Evolutionary conservation across 1,139 yeast species (phyloP).

Genomic region (Kodamaea suecica): DNA sequence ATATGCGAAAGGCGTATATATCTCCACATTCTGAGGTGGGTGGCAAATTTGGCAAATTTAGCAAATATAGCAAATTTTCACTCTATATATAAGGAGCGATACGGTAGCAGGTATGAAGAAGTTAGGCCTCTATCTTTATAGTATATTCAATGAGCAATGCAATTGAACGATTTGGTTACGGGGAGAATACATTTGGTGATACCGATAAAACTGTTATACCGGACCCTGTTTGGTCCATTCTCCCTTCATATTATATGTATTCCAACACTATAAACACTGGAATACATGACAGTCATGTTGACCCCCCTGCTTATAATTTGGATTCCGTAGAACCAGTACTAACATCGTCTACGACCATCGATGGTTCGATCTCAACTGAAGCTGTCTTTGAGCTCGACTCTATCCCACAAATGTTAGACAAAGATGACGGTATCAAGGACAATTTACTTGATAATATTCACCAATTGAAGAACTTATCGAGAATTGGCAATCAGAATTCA

Average conservation of each 20-base stretch:
- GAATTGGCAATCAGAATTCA: background rate
- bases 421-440: background rate
- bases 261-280: conserved; percentile 12
- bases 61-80: no score
- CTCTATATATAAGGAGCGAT: no score
- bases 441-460: background rate
- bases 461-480: background rate
- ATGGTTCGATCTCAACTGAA: background rate
- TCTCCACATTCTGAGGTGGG: no score
- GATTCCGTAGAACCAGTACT: background rate
- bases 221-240: conserved; percentile 22
- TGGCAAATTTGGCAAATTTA: no score
- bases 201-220: background rate
- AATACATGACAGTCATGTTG: conserved; percentile 1
- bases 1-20: no score
- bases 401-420: background rate
- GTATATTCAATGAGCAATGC: no score
- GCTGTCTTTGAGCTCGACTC: background rate
- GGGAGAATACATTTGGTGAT: background rate
- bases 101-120: no score
- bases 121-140: no score
- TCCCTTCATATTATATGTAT: conserved; percentile 29
- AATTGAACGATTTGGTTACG: no score
- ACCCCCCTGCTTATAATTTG: conserved; percentile 1
- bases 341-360: background rate